Conservation (phyloP, 805 yeast genomes). For the Starmerella tilneyi region DNA sequence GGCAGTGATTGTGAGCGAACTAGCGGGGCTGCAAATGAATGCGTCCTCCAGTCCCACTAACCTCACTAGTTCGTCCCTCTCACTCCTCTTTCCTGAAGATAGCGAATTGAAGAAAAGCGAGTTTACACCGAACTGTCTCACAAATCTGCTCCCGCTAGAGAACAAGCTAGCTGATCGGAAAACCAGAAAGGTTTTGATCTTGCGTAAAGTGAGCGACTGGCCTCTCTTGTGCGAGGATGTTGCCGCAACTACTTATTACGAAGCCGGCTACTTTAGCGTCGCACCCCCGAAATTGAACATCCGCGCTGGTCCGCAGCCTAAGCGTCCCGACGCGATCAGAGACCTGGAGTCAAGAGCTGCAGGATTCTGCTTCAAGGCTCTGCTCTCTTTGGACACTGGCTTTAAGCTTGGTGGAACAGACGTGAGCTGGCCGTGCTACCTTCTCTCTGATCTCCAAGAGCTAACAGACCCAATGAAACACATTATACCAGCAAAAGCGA, state of each 20-base stretch:
- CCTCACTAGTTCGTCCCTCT: neutral
- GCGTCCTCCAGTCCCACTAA: neutral
- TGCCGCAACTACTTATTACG: neutral
- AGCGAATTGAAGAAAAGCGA: neutral
- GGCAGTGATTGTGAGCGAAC: too few relatives aligned
- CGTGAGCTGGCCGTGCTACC: neutral
- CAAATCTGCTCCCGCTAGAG: neutral
- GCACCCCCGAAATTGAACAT: neutral
- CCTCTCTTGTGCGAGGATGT: neutral
- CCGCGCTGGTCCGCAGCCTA: constrained; percentile 1
- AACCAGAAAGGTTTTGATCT: neutral
- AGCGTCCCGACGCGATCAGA: neutral
- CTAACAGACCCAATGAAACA: neutral
- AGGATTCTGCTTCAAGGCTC: neutral
- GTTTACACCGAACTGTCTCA: neutral
- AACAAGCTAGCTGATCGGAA: neutral
- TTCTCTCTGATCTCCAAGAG: neutral
- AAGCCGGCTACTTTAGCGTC: neutral
- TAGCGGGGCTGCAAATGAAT: neutral
- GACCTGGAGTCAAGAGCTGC: neutral
- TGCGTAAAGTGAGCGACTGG: neutral
- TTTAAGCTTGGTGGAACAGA: neutral
- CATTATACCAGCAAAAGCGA: neutral
- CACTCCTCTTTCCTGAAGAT: too few relatives aligned
- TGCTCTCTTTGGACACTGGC: neutral